A percentile compares a stretch with the other conserved stretches of the same genome.
Conservation (phyloP, 345 rosid species). For the Salix arbutifolia region DNA sequence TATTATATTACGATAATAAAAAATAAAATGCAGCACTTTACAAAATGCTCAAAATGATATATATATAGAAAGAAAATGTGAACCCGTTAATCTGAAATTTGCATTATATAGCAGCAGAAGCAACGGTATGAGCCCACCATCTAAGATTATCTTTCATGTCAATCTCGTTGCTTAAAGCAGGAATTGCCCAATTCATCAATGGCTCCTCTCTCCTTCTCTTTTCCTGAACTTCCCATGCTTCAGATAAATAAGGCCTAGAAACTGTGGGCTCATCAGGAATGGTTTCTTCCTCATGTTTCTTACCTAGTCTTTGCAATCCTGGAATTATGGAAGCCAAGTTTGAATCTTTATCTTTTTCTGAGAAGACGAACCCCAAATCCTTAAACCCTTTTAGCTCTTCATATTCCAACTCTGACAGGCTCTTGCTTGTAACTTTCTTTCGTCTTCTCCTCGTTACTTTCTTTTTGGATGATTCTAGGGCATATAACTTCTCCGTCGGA, state of each 20-base stretch:
- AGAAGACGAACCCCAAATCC: slow-evolving; percentile 89
- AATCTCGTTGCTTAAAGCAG: slow-evolving; percentile 42
- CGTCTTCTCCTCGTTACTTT: background rate
- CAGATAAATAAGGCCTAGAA: slow-evolving; percentile 74
- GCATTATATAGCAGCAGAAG: slow-evolving; percentile 50
- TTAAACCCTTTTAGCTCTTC: slow-evolving; percentile 80
- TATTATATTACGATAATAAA: background rate
- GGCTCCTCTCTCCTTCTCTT: slow-evolving; percentile 36
- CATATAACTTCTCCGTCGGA: background rate
- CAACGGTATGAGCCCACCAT: slow-evolving; percentile 81
- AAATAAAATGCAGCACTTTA: background rate
- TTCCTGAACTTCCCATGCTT: slow-evolving; percentile 67
- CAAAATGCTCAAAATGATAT: background rate
- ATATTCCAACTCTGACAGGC: slow-evolving; percentile 65
- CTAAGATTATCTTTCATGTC: slow-evolving; percentile 59
- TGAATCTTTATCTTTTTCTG: slow-evolving; percentile 65
- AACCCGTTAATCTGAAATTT: background rate
- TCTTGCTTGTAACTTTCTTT: slow-evolving; percentile 42
- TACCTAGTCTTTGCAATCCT: slow-evolving; percentile 57
- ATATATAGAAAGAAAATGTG: background rate
- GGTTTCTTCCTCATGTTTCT: slow-evolving; percentile 27
- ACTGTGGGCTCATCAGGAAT: slow-evolving; percentile 17
- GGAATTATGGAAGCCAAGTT: slow-evolving; percentile 70
- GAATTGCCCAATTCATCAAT: slow-evolving; percentile 58
- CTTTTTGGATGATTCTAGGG: slow-evolving; percentile 1